Conservation (phyloP, 352 stramenopile species). For the Phytopythium aichiense region DNA sequence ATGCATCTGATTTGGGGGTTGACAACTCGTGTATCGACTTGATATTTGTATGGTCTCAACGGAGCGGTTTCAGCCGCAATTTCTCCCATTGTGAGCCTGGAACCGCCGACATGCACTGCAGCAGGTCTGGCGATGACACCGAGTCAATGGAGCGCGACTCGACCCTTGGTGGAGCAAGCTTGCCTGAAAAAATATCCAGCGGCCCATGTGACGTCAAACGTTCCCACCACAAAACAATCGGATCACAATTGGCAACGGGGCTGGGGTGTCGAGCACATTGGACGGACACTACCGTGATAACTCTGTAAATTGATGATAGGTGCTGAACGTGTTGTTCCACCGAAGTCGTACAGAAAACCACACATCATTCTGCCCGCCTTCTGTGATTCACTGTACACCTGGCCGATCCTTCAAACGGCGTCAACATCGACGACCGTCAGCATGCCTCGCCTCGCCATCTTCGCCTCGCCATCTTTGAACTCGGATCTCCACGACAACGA, state of each 20-base stretch:
- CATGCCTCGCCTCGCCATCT: neutral
- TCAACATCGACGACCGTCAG: no score
- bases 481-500: no score
- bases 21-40: neutral
- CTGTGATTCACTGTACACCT: neutral
- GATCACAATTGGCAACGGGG: neutral
- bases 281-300: neutral
- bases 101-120: no score
- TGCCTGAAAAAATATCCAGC: constrained; percentile 1
- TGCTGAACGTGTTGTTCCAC: neutral
- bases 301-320: neutral
- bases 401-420: no score
- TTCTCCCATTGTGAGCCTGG: no score
- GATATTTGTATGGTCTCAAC: neutral
- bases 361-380: neutral
- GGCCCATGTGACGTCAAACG: neutral
- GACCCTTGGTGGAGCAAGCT: no score
- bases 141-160: no score
- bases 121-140: no score
- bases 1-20: neutral
- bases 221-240: neutral
- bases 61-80: neutral
- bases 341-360: neutral
- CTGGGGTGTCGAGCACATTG: neutral
- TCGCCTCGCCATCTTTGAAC: neutral